Conservation (phyloP, 78 protist species). For the Ministeria vibrans region DNA sequence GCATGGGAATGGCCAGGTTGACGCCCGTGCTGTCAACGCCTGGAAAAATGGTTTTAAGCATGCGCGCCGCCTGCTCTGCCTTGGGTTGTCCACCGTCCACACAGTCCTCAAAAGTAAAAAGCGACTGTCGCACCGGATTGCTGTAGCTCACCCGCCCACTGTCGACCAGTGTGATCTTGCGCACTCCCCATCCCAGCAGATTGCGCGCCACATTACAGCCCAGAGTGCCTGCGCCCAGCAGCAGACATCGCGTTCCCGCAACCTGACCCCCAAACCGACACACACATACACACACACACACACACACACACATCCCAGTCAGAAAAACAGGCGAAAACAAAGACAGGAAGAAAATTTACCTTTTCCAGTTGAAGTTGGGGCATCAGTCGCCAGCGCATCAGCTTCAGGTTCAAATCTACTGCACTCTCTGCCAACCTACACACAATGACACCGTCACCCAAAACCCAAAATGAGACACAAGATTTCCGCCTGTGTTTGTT, state of each 20-base stretch:
- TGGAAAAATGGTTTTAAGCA: conserved; percentile 52
- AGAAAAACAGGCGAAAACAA: too few species aligned
- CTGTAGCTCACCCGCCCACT: conserved; percentile 75
- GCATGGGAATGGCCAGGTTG: conserved; percentile 91
- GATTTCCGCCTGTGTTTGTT: too few species aligned
- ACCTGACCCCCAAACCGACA: too few species aligned
- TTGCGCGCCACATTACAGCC: conserved; percentile 96
- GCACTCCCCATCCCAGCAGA: conserved; percentile 85
- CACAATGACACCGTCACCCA: too few species aligned
- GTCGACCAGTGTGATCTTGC: conserved; percentile 89
- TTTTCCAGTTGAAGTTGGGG: conserved; percentile 81
- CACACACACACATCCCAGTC: too few species aligned
- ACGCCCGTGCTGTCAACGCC: conserved; percentile 33
- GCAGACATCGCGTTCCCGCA: conserved; percentile 37
- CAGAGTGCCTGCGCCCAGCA: conserved; percentile 97
- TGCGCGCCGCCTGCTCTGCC: conserved; percentile 84
- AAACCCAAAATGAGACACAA: too few species aligned
- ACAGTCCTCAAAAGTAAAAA: conserved; percentile 74
- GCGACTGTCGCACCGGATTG: conserved; percentile 93
- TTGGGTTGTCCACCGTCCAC: conserved; percentile 58
- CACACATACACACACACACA: too few species aligned
- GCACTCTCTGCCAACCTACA: conserved; percentile 42
- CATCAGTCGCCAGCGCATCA: conserved; percentile 96
- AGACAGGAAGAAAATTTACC: too few species aligned
- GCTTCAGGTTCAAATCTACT: conserved; percentile 75